Conservation (phyloP, 495 filamentous ascomycete species). For the Hypoxylon lienhwacheense region DNA sequence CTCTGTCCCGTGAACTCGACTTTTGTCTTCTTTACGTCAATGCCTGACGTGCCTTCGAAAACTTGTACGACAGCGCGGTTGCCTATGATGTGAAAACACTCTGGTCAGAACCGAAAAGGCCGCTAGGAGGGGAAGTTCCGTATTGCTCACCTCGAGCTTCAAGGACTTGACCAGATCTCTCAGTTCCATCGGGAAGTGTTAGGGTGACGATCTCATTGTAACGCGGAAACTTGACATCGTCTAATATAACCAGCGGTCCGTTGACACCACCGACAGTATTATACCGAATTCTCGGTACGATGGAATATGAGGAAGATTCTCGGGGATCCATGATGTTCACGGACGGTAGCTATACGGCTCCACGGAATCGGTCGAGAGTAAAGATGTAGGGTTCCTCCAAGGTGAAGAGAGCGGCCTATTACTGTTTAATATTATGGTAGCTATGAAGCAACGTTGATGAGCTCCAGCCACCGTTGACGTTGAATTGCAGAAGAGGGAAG, state of each 20-base stretch:
- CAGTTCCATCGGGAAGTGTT: conserved; percentile 91
- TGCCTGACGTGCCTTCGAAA: conserved; percentile 94
- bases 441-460: conserved; percentile 20
- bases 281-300: conserved; percentile 87
- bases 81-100: conserved; percentile 54
- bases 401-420: conserved; percentile 18
- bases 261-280: conserved; percentile 99
- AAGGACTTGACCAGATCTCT: conserved; percentile 92
- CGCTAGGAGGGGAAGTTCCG: not conserved
- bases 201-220: conserved; percentile 98
- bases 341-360: conserved; percentile 16
- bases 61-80: conserved; percentile 94
- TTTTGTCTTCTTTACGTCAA: conserved; percentile 98
- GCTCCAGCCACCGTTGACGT: conserved; percentile 36
- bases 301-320: conserved; percentile 68
- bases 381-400: conserved; percentile 14
- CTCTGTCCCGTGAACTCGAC: conserved; percentile 97
- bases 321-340: conserved; percentile 75
- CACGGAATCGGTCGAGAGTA: conserved; percentile 5
- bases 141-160: conserved; percentile 79
- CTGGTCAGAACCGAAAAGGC: conserved; percentile 25
- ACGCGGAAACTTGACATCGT: conserved; percentile 96
- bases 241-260: conserved; percentile 94
- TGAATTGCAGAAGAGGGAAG: conserved; percentile 23
- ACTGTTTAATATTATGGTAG: no score